Conservation (phyloP, 768 basidiomycete species). For the Fomitopsis serialis region DNA sequence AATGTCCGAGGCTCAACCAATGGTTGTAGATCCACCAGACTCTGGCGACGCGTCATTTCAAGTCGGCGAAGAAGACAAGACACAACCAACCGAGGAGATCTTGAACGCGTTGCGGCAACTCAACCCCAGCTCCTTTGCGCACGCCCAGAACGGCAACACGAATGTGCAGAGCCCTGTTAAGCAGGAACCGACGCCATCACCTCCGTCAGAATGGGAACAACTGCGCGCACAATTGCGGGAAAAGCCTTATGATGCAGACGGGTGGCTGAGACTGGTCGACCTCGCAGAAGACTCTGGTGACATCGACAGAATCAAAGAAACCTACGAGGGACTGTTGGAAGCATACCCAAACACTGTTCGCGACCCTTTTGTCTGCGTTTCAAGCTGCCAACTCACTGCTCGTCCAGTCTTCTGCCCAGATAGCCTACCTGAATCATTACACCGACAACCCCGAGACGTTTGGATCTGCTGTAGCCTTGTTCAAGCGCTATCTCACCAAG, state of each 20-base stretch:
- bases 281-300: conserved; percentile 75
- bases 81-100: conserved; percentile 33
- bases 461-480: conserved; percentile 79
- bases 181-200: conserved; percentile 16
- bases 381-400: conserved; percentile 12
- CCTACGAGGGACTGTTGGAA: conserved; percentile 78
- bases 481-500: conserved; percentile 78
- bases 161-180: conserved; percentile 4
- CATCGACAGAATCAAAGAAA: conserved; percentile 71
- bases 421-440: conserved; percentile 78
- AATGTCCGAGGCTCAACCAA: conserved; percentile 9
- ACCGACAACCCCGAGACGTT: conserved; percentile 59
- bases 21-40: background rate
- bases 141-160: conserved; percentile 21
- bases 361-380: conserved; percentile 25
- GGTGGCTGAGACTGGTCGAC: conserved; percentile 73
- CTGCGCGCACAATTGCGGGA: conserved; percentile 57
- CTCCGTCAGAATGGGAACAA: conserved; percentile 63
- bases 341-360: conserved; percentile 91
- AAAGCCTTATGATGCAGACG: conserved; percentile 69
- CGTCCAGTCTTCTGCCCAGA: conserved; percentile 72
- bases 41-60: conserved; percentile 3
- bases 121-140: conserved; percentile 21
- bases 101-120: conserved; percentile 30
- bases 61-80: conserved; percentile 15